A percentile compares a stretch with the other conserved stretches of the same genome.
phyloP scores from a whole-genome alignment of 139 green algal species.

The Chloropicon primus region DNA sequence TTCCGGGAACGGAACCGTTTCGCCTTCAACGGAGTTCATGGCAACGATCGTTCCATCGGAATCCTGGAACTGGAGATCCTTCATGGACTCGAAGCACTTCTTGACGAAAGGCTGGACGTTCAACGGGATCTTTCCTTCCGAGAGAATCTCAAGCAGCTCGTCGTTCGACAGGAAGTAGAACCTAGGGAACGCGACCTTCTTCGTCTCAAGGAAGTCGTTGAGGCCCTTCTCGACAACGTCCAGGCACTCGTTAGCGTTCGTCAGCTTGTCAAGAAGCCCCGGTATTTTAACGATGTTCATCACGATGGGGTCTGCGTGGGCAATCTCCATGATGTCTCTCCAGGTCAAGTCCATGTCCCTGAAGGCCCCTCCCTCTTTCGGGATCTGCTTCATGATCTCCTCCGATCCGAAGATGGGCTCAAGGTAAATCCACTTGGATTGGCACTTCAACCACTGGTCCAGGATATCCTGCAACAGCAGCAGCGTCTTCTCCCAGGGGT shows the following conservation, averaged over 20 bases:
- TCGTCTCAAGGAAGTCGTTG: conserved; percentile 60
- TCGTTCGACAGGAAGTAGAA: conserved; percentile 78
- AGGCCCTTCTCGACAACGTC: conserved; percentile 61
- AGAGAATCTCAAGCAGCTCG: conserved; percentile 62
- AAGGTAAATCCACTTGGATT: conserved; percentile 35
- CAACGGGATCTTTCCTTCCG: conserved; percentile 54
- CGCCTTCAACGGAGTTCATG: conserved; percentile 40
- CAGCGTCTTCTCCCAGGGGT: conserved; percentile 43
- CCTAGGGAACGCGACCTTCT: conserved; percentile 57
- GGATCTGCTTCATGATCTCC: conserved; percentile 43
- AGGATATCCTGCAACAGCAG: conserved; percentile 41
- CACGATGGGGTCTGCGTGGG: conserved; percentile 8
- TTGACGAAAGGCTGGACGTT: conserved; percentile 59
- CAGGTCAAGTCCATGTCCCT: conserved; percentile 44
- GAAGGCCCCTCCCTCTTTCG: conserved; percentile 25
- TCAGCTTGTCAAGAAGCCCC: conserved; percentile 49
- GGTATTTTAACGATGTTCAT: conserved; percentile 29
- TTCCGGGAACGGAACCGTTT: conserved; percentile 51
- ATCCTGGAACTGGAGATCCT: conserved; percentile 24
- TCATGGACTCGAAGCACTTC: conserved; percentile 48
- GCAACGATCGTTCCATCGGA: conserved; percentile 17
- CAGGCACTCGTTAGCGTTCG: conserved; percentile 40
- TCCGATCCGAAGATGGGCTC: conserved; percentile 36
- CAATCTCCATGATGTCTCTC: conserved; percentile 47
- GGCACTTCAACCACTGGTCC: conserved; percentile 32